These are phyloP conservation scores for Candida vartiovaarae DNA, from an alignment of 805 yeast species.

Conservation along the genomic window DNA sequence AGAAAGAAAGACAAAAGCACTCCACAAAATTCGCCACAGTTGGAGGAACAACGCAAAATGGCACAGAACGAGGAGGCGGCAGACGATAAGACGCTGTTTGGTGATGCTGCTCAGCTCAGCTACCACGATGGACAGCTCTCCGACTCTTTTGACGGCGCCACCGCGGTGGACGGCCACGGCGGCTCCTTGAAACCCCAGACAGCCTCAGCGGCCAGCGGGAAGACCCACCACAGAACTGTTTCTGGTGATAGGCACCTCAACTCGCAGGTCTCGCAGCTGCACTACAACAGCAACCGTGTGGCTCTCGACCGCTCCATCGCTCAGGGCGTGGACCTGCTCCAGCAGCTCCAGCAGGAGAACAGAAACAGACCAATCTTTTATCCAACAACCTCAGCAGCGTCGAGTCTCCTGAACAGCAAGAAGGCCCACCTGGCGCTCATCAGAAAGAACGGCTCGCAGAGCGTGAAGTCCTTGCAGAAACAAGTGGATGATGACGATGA, in stretches of 20 bases:
- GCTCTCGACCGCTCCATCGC: constrained; percentile 57
- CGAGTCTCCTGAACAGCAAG: constrained; percentile 35
- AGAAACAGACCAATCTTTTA: constrained; percentile 53
- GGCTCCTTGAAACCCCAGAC: neutral
- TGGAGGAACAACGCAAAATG: neutral
- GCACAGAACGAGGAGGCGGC: neutral
- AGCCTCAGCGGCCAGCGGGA: neutral
- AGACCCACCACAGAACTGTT: constrained; percentile 16
- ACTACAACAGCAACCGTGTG: constrained; percentile 65
- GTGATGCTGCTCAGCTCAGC: constrained; percentile 15
- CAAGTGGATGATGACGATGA: constrained; percentile 15
- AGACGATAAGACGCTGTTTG: constrained; percentile 12
- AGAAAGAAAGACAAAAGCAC: neutral
- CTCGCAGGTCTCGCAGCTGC: constrained; percentile 63
- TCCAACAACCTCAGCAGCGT: constrained; percentile 36
- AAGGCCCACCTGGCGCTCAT: constrained; percentile 48
- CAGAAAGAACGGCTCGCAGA: constrained; percentile 31
- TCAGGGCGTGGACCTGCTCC: constrained; percentile 42
- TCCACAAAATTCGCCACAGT: too few species aligned
- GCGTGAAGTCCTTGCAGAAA: constrained; percentile 13
- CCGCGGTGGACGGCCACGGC: constrained; percentile 18
- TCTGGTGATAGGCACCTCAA: constrained; percentile 31
- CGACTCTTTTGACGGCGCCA: constrained; percentile 18
- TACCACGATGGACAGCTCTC: constrained; percentile 18
- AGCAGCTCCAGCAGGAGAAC: constrained; percentile 50